A percentile compares a stretch with the other conserved stretches of the same genome.
Evolutionary conservation across 768 basidiomycete genomes (phyloP).

Genomic region (Cyclocybe cylindracea): DNA sequence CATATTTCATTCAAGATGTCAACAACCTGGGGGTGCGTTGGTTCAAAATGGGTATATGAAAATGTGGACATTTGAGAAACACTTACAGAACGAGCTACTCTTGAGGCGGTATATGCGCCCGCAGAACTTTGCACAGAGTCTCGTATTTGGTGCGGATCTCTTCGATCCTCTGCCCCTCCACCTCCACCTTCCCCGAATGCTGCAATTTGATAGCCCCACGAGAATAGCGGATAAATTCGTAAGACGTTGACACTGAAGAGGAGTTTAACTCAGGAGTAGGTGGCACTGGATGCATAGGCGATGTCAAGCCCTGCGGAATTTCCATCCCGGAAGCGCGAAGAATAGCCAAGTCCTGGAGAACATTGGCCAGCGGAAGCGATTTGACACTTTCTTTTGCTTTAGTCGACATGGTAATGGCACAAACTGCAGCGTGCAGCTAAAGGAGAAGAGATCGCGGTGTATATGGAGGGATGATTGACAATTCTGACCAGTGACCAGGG

Average conservation of each 20-base stretch:
- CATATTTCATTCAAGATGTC: too few relatives aligned
- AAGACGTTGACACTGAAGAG: conserved; percentile 50
- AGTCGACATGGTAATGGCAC: conserved; percentile 22
- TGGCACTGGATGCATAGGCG: neutral
- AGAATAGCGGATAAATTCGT: conserved; percentile 59
- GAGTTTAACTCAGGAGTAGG: too few relatives aligned
- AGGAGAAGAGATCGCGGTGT: too few relatives aligned
- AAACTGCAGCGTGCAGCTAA: neutral
- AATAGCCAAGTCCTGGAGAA: conserved; percentile 72
- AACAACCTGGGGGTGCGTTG: too few relatives aligned
- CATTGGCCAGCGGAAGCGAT: conserved; percentile 58
- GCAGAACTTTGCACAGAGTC: conserved; percentile 43
- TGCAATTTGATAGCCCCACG: conserved; percentile 57
- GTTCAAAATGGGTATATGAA: too few relatives aligned
- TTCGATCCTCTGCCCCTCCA: conserved; percentile 56
- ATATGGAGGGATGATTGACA: too few relatives aligned
- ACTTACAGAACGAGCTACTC: too few relatives aligned
- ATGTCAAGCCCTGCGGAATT: conserved; percentile 26
- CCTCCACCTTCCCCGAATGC: conserved; percentile 52
- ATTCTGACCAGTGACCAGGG: too few relatives aligned
- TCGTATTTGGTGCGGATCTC: conserved; percentile 55
- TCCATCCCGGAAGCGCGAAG: conserved; percentile 58
- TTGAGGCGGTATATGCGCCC: conserved; percentile 4
- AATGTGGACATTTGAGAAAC: too few relatives aligned
- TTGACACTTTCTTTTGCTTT: conserved; percentile 37